phyloP scores from a whole-genome alignment of 495 filamentous ascomycete species.

The Glonium stellatum region DNA sequence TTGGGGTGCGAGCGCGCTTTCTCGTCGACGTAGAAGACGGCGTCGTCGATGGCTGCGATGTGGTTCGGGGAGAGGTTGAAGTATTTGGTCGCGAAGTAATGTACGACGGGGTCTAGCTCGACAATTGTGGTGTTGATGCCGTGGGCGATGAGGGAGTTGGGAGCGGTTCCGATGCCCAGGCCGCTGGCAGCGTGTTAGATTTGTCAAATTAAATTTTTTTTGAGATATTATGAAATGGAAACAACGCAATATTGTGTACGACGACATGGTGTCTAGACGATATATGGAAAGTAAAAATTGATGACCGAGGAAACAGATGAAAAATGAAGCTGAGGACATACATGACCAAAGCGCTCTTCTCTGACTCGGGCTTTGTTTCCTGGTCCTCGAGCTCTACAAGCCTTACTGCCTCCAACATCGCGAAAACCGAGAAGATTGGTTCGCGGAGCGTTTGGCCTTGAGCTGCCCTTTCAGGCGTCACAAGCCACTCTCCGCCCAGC shows the following conservation, averaged over 20 bases:
- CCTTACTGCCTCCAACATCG: constrained; percentile 84
- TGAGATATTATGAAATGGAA: too few species aligned
- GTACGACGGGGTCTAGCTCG: constrained; percentile 85
- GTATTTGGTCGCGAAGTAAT: constrained; percentile 72
- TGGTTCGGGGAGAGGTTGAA: constrained; percentile 76
- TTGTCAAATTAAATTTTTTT: constrained; percentile 1
- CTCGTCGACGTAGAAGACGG: constrained; percentile 60
- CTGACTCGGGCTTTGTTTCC: constrained; percentile 46
- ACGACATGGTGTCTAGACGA: background rate
- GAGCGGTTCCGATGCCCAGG: constrained; percentile 85
- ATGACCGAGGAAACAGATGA: background rate
- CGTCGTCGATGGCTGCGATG: constrained; percentile 73
- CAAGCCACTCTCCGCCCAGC: constrained; percentile 88
- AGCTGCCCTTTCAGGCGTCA: constrained; percentile 37
- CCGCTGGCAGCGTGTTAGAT: constrained; percentile 49
- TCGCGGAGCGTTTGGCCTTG: constrained; percentile 50
- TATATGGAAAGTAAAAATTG: background rate
- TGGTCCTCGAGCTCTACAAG: constrained; percentile 54
- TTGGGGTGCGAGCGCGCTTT: constrained; percentile 40
- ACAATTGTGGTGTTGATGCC: constrained; percentile 88
- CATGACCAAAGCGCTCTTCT: constrained; percentile 80
- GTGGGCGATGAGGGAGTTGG: constrained; percentile 75
- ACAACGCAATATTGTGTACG: too few species aligned
- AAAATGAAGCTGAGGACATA: constrained; percentile 35
- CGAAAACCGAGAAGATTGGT: constrained; percentile 87